Conservation (phyloP, 1,284 basidiomycete genomes). For the Trametes versicolor region DNA sequence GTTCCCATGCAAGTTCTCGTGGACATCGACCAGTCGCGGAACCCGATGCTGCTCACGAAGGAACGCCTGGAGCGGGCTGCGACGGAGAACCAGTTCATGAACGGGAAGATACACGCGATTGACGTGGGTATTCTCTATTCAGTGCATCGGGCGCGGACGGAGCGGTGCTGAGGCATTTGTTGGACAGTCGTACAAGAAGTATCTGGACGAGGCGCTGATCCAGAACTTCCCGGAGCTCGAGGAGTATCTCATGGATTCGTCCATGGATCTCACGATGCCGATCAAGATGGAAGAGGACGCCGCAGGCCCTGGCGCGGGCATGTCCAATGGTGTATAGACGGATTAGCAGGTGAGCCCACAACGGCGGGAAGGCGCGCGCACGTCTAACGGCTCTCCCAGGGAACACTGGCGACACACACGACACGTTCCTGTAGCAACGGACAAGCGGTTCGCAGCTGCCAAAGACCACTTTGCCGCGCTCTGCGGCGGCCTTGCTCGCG, state of each 20-base stretch:
- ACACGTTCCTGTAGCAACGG: not conserved
- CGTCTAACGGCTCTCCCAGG: not conserved
- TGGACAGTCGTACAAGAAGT: conserved; percentile 62
- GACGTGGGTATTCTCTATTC: conserved; percentile 55
- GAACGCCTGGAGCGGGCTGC: conserved; percentile 82
- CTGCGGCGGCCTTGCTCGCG: not conserved
- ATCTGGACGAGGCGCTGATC: conserved; percentile 64
- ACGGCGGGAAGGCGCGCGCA: not conserved
- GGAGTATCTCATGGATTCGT: conserved; percentile 40
- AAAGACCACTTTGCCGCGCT: not conserved
- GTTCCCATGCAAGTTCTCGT: conserved; percentile 76
- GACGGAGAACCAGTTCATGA: conserved; percentile 89
- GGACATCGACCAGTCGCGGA: conserved; percentile 81
- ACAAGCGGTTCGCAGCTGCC: not conserved
- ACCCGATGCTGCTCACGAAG: conserved; percentile 82
- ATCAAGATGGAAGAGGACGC: conserved; percentile 28
- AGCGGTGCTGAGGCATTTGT: conserved; percentile 8
- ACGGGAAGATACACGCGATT: conserved; percentile 84
- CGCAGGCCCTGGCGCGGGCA: conserved; percentile 7
- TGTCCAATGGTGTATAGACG: conserved; percentile 23
- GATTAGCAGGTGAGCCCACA: not conserved
- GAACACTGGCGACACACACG: not conserved
- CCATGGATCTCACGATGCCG: conserved; percentile 15
- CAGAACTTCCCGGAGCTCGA: conserved; percentile 69
- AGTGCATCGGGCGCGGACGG: not conserved